Percentiles rank a stretch among this genome's conserved stretches.
Evolutionary conservation across 2,329 filamentous ascomycete genomes (phyloP).

Genomic region (Paraconiothyrium brasiliense): DNA sequence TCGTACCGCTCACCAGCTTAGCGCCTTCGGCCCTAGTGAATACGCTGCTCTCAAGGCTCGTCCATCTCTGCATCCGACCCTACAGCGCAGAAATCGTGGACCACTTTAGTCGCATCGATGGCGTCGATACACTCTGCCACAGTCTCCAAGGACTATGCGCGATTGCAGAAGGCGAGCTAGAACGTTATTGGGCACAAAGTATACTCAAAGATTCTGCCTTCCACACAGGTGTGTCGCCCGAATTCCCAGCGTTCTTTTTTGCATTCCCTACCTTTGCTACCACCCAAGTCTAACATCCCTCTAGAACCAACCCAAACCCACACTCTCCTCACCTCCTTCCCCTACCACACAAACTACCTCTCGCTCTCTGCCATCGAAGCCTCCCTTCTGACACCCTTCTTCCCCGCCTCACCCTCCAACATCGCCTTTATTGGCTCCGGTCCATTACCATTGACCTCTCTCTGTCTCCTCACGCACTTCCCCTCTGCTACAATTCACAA

Average conservation of each 20-base stretch:
- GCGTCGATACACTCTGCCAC: conserved; percentile 46
- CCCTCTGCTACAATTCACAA: conserved; percentile 49
- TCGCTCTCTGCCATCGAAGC: conserved; percentile 60
- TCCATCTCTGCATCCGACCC: conserved; percentile 47
- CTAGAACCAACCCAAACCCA: conserved; percentile 9
- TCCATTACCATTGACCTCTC: conserved; percentile 59
- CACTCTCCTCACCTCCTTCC: conserved; percentile 52
- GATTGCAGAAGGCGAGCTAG: conserved; percentile 57
- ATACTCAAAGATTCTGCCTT: conserved; percentile 34
- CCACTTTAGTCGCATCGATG: conserved; percentile 43
- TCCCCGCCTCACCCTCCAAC: conserved; percentile 30
- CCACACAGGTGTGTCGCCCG: conserved; percentile 13
- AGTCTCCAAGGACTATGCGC: conserved; percentile 55
- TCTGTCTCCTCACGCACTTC: conserved; percentile 55
- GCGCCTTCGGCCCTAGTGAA: conserved; percentile 47
- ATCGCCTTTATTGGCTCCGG: conserved; percentile 63
- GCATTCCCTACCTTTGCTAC: no score
- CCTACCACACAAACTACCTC: conserved; percentile 61
- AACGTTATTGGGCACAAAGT: conserved; percentile 55
- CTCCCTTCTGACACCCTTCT: conserved; percentile 51
- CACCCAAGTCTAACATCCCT: background rate
- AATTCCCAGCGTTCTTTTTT: no score
- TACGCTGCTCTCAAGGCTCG: conserved; percentile 48
- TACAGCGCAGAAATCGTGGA: conserved; percentile 30
- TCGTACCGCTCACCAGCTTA: conserved; percentile 34